Percentiles rank a stretch among this genome's conserved stretches.
Evolutionary conservation across 192 early-diverging fungal genomes (phyloP).

Genomic region (Podila epicladia): DNA sequence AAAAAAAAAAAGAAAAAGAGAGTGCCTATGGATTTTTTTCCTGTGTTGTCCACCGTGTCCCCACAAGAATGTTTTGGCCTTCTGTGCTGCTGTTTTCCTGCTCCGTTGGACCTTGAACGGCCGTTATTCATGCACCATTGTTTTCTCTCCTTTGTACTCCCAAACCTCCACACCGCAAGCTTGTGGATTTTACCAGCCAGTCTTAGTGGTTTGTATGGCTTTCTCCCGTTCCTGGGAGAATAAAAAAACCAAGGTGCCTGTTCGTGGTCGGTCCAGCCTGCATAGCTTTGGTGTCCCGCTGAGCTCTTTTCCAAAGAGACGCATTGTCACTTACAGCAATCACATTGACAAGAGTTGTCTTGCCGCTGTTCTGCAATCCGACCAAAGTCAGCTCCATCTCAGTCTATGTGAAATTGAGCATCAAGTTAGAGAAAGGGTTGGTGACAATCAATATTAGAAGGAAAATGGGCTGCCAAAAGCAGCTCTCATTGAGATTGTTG

Average conservation of each 20-base stretch:
- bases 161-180: background rate
- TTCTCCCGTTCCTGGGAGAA: background rate
- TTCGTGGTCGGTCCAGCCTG: too few relatives aligned
- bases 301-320: background rate
- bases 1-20: too few relatives aligned
- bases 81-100: background rate
- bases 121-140: background rate
- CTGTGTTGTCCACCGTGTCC: background rate
- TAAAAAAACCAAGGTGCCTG: background rate
- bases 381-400: conserved; percentile 93
- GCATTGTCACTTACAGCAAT: conserved; percentile 71
- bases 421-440: too few relatives aligned
- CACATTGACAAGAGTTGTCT: conserved; percentile 87
- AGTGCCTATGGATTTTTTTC: background rate
- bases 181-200: background rate
- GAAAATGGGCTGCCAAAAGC: too few relatives aligned
- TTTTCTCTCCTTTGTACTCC: background rate
- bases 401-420: conserved; percentile 47
- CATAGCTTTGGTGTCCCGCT: too few relatives aligned
- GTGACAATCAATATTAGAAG: too few relatives aligned
- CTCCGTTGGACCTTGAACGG: too few relatives aligned
- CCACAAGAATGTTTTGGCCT: background rate
- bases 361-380: conserved; percentile 88
- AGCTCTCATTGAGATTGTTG: conserved; percentile 7
- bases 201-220: background rate